These are phyloP conservation scores for Pistacia integerrima DNA, from an alignment of 345 rosid genomes.

Conservation along the genomic window DNA sequence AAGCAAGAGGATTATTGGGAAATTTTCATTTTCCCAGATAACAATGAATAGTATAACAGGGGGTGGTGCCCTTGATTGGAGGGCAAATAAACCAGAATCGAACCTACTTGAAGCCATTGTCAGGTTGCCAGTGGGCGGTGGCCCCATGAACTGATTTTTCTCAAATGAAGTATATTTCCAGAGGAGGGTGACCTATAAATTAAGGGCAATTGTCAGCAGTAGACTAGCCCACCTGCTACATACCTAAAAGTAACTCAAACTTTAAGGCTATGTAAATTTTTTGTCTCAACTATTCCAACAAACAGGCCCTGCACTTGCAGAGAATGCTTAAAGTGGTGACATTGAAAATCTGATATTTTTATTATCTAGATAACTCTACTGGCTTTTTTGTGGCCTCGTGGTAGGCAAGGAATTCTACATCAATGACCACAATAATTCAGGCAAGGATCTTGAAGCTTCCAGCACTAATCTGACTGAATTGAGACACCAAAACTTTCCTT, in stretches of 20 bases:
- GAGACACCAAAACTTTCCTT: neutral
- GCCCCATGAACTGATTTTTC: constrained; percentile 21
- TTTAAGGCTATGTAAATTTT: neutral
- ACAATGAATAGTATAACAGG: neutral
- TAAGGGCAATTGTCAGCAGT: constrained; percentile 9
- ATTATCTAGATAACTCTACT: too few species aligned
- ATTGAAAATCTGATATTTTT: too few species aligned
- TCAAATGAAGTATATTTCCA: neutral
- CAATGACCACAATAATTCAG: neutral
- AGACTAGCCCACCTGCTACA: neutral
- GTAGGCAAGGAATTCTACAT: neutral
- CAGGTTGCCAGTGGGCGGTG: constrained; percentile 29
- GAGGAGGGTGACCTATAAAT: constrained; percentile 19
- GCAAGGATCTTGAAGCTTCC: constrained; percentile 14
- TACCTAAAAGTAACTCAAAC: neutral
- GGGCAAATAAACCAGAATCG: constrained; percentile 1
- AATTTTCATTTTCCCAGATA: neutral
- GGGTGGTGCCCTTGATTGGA: constrained; percentile 17
- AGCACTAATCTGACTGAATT: neutral
- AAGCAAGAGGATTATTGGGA: neutral
- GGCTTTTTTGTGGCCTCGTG: neutral
- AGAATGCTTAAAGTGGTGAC: neutral
- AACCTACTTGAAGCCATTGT: constrained; percentile 17
- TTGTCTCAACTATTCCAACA: constrained; percentile 22
- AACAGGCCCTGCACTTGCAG: neutral